Conservation (phyloP, 768 basidiomycete genomes). For the Strobilomyces echinocephalus region DNA sequence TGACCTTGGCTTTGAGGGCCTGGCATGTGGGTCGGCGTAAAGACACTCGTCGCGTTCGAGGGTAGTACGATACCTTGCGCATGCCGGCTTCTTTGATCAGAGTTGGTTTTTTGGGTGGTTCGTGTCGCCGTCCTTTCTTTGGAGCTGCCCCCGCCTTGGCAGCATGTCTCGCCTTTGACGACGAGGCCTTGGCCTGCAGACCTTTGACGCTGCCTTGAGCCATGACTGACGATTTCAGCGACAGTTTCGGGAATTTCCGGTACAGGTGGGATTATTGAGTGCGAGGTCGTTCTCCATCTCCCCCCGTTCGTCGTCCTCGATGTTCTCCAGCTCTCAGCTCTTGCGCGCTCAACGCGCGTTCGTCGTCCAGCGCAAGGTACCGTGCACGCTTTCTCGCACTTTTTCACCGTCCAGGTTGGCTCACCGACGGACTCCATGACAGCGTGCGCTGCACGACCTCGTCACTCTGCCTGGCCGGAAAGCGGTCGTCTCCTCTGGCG, state of each 20-base stretch:
- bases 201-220: slow-evolving; percentile 86
- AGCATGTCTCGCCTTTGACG: slow-evolving; percentile 48
- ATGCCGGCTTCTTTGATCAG: slow-evolving; percentile 72
- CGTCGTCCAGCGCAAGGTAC: slow-evolving; percentile 44
- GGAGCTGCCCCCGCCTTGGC: slow-evolving; percentile 62
- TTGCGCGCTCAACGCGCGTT: slow-evolving; percentile 52
- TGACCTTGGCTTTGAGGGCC: slow-evolving; percentile 87
- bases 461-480: slow-evolving; percentile 53
- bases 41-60: not conserved
- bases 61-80: slow-evolving; percentile 53
- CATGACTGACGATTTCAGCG: slow-evolving; percentile 36
- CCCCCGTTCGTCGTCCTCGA: slow-evolving; percentile 22
- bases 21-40: slow-evolving; percentile 26
- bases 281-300: not conserved
- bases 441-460: slow-evolving; percentile 77
- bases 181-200: slow-evolving; percentile 49
- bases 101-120: slow-evolving; percentile 76
- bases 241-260: slow-evolving; percentile 26
- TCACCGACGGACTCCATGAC: slow-evolving; percentile 2
- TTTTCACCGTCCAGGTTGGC: not conserved
- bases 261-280: slow-evolving; percentile 1
- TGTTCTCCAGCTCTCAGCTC: slow-evolving; percentile 44
- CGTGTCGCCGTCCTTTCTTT: slow-evolving; percentile 75
- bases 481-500: slow-evolving; percentile 71
- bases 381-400: not conserved